Conservation (phyloP, 441 rosid species). For the Adansonia madagascariensis region DNA sequence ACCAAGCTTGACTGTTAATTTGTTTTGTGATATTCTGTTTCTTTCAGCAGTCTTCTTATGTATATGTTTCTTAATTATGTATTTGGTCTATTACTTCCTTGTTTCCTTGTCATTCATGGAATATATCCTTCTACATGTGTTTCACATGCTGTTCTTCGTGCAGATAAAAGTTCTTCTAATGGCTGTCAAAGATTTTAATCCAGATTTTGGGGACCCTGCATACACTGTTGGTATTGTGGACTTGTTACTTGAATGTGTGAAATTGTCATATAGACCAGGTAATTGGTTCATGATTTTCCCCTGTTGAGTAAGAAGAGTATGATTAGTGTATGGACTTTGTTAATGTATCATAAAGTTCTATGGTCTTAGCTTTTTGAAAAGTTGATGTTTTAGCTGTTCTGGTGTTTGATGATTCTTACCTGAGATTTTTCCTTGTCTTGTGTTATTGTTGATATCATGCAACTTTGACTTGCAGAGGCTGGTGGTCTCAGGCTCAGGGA, state of each 20-base stretch:
- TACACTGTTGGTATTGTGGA: constrained; percentile 99
- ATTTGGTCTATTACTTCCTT: constrained; percentile 4
- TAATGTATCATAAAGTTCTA: constrained; percentile 16
- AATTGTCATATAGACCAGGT: constrained; percentile 97
- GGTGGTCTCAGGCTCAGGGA: constrained; percentile 94
- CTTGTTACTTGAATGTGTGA: constrained; percentile 98
- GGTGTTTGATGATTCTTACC: constrained; percentile 18
- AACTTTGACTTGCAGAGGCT: constrained; percentile 78
- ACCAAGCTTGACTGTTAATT: constrained; percentile 16
- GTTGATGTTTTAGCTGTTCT: neutral
- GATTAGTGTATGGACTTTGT: constrained; percentile 16
- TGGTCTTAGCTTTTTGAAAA: constrained; percentile 22
- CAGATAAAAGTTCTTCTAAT: constrained; percentile 94
- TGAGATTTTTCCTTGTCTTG: constrained; percentile 21
- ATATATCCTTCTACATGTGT: constrained; percentile 23
- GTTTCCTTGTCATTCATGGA: neutral
- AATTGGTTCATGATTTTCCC: constrained; percentile 37
- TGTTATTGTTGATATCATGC: constrained; percentile 41
- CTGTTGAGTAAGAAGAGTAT: constrained; percentile 14
- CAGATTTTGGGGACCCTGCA: constrained; percentile 90
- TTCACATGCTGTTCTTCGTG: constrained; percentile 43
- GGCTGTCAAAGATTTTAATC: constrained; percentile 97
- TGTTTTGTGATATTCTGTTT: constrained; percentile 15
- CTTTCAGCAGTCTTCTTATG: constrained; percentile 19
- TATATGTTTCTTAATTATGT: constrained; percentile 14